Evolutionary conservation across 179 eudicot species (phyloP).

Genomic region (Nepenthes alata): DNA sequence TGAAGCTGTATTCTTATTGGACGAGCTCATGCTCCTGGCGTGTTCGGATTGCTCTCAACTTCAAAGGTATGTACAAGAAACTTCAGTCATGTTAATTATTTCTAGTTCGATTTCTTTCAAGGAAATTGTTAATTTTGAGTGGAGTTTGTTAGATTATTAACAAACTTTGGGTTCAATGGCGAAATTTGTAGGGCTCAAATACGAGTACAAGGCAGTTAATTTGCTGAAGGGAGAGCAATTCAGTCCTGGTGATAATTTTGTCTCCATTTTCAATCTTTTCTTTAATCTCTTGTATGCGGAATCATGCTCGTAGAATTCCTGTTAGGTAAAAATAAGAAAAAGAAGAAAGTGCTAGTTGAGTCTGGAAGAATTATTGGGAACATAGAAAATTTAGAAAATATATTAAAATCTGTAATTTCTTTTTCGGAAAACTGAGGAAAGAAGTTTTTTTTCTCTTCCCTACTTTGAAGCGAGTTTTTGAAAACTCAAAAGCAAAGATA

Average conservation of each 20-base stretch:
- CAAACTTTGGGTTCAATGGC: neutral
- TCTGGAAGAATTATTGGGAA: too few relatives aligned
- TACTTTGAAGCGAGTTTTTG: too few relatives aligned
- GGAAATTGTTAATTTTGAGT: neutral
- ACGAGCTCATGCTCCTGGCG: slow-evolving; percentile 73
- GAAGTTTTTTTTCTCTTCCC: too few relatives aligned
- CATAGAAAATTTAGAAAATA: too few relatives aligned
- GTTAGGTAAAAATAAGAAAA: too few relatives aligned
- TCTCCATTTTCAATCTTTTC: neutral
- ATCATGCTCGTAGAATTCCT: too few relatives aligned
- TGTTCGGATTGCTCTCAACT: slow-evolving; percentile 73
- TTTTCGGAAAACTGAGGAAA: too few relatives aligned
- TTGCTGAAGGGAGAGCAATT: slow-evolving; percentile 65
- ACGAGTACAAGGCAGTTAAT: slow-evolving; percentile 64
- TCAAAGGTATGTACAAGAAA: slow-evolving; percentile 39
- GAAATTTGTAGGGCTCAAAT: slow-evolving; percentile 45
- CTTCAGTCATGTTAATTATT: neutral
- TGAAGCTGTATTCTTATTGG: slow-evolving; percentile 65
- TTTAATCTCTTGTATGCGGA: too few relatives aligned
- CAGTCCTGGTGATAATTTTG: slow-evolving; percentile 36
- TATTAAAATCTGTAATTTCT: too few relatives aligned
- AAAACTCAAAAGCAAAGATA: too few relatives aligned
- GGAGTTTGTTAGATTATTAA: too few relatives aligned
- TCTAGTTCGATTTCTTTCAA: neutral
- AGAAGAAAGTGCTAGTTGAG: too few relatives aligned